Evolutionary conservation across 768 basidiomycete genomes (phyloP), one percentile per base, ranked within the genome.

Genomic region (Chlorophyllum brunneum): DNA sequence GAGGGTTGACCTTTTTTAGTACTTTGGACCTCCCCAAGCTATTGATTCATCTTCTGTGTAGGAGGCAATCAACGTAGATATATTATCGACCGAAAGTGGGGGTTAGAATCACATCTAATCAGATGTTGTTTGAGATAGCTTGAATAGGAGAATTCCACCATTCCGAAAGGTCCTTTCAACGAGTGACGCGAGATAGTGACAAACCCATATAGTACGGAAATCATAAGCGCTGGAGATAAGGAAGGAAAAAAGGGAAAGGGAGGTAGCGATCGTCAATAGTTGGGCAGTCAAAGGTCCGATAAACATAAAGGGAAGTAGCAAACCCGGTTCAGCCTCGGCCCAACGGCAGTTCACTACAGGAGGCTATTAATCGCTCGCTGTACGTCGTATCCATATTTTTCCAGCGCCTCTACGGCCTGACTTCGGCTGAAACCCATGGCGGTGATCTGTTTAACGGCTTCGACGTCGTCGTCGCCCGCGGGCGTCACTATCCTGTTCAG

Each of bases 391-490:
- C 82, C 84, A 63, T 88, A 75, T 52, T 80, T 83, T 67, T 95
- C 95, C 5, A 98, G 74, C 10, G 95, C 92, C 10, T 77, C 78
- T 5, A 98, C 80, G 0, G 92, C 90, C 64, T 94, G 85, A 13
- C 73, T 67, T 36, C 95, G 80, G 56, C 79, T 85, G 74, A 98
- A 98, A 22, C 95, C 95, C 94, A 98, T 97, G 16, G 78, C 79
- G 41, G 83, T 83, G 34, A 98, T 72, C 63, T 88, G 84, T 62
- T 84, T 88, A 18, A 94, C 87, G 1, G 84, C 71, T 56, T 85
- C 83, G 10, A 84, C 82, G 53, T 93, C 88, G 56, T 88, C 88
- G 24, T 83, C 84, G 10, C 74, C 72, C 10, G 78, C 77, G 1
- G 85, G 81, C 2, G 83, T 78, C 8, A 59, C 55, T 3, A 61